These are phyloP conservation scores for Ceratorhiza oryzae-sativae DNA, from an alignment of 1,284 basidiomycete species.

Conservation along the genomic window DNA sequence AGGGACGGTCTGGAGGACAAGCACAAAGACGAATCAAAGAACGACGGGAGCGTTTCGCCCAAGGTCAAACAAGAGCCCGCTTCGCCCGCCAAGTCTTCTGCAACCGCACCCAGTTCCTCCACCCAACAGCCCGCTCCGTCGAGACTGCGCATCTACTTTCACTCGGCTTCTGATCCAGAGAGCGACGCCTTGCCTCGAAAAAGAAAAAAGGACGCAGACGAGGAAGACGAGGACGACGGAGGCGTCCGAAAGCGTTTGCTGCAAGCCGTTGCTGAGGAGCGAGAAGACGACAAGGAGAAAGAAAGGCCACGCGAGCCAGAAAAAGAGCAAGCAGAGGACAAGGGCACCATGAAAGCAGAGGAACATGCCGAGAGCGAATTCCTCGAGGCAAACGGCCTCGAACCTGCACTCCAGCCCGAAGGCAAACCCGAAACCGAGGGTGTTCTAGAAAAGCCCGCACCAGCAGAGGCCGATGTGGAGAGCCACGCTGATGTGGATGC, in stretches of 20 bases:
- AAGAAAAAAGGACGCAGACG: conserved; percentile 36
- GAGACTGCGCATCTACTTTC: conserved; percentile 50
- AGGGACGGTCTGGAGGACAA: not conserved
- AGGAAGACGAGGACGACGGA: conserved; percentile 38
- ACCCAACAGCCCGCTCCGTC: conserved; percentile 42
- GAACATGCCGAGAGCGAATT: not conserved
- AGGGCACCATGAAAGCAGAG: not conserved
- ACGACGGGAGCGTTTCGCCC: conserved; percentile 40
- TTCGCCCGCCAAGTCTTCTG: not conserved
- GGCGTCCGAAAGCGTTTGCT: conserved; percentile 14
- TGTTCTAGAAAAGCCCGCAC: not conserved
- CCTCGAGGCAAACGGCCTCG: not conserved
- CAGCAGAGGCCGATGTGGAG: not conserved
- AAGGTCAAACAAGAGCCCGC: conserved; percentile 40
- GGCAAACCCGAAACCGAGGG: not conserved
- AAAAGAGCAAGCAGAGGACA: conserved; percentile 9
- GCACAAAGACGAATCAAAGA: conserved; percentile 44
- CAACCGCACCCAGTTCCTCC: not conserved
- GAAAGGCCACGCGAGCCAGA: no score
- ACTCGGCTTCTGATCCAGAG: conserved; percentile 47
- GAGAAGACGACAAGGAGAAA: conserved; percentile 39
- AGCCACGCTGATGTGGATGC: not conserved
- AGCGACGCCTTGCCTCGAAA: conserved; percentile 47
- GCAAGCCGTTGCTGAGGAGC: conserved; percentile 29
- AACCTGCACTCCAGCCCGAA: not conserved